Conservation (phyloP, 2,329 filamentous ascomycete species). For the Pseudomassariella vexata region DNA sequence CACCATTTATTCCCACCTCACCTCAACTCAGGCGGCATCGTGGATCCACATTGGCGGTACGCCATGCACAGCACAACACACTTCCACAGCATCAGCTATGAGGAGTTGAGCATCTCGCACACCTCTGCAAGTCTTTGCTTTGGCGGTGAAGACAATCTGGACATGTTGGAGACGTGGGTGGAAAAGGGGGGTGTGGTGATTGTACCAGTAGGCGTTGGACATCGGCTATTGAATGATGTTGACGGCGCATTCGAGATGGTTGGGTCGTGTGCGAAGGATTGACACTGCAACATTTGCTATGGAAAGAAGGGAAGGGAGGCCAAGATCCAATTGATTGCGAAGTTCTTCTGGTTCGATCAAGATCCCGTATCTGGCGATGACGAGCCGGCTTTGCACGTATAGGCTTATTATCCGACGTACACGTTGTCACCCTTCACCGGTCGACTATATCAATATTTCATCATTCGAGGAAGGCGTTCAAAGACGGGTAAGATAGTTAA, state of each 20-base stretch:
- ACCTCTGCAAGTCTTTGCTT: slow-evolving; percentile 60
- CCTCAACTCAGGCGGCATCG: slow-evolving; percentile 45
- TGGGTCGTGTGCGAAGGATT: no score
- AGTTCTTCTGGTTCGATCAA: slow-evolving; percentile 1
- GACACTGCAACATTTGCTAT: no score
- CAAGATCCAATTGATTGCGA: slow-evolving; percentile 24
- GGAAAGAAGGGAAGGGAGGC: slow-evolving; percentile 50
- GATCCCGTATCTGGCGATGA: slow-evolving; percentile 3
- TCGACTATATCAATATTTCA: no score
- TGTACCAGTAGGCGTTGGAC: slow-evolving; percentile 58
- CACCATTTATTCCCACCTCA: slow-evolving; percentile 56
- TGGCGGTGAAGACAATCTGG: slow-evolving; percentile 57
- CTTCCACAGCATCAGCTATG: slow-evolving; percentile 63
- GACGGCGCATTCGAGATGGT: slow-evolving; percentile 44
- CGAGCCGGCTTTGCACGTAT: slow-evolving; percentile 2
- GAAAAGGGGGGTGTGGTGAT: slow-evolving; percentile 54
- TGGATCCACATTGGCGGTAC: slow-evolving; percentile 61
- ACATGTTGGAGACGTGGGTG: slow-evolving; percentile 48
- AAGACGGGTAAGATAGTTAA: no score
- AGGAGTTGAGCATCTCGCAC: slow-evolving; percentile 55
- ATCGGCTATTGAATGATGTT: slow-evolving; percentile 52
- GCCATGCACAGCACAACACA: slow-evolving; percentile 63
- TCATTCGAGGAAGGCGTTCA: no score
- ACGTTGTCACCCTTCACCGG: no score
- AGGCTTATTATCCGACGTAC: no score